Evolutionary conservation across 73 alveolate genomes (phyloP).

Genomic region (Symbiodinium natans): DNA sequence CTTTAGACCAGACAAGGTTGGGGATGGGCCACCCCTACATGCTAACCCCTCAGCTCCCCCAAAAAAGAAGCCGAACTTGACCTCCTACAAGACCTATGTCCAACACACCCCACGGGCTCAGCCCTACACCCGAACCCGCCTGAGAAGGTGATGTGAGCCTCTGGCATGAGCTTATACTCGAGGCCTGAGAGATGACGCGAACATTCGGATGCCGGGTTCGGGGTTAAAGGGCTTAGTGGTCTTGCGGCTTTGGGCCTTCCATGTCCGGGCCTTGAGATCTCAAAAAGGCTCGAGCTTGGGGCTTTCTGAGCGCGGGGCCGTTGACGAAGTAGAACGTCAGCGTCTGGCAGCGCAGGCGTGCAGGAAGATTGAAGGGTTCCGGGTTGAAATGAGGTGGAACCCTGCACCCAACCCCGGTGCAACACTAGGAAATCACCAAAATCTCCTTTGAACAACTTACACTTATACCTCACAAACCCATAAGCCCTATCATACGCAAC

Average conservation of each 20-base stretch:
- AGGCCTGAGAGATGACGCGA: neutral
- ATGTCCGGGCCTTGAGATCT: neutral
- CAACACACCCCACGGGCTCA: too few species aligned
- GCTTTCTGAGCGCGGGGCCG: neutral
- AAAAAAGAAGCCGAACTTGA: too few species aligned
- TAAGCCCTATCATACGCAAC: too few species aligned
- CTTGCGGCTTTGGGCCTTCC: neutral
- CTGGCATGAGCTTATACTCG: constrained; percentile 45
- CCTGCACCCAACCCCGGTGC: too few species aligned
- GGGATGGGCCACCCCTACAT: too few species aligned
- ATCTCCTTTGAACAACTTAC: too few species aligned
- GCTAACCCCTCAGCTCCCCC: too few species aligned
- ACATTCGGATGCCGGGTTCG: neutral
- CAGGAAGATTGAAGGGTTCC: too few species aligned
- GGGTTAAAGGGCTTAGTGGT: neutral
- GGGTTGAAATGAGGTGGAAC: neutral
- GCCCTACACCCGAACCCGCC: neutral
- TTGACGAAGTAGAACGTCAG: constrained; percentile 58
- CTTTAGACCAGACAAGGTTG: too few species aligned
- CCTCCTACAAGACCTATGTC: too few species aligned
- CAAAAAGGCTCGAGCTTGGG: neutral
- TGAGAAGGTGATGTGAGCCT: constrained; percentile 58
- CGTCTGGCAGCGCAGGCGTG: neutral
- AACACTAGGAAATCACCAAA: too few species aligned
- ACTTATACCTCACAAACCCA: too few species aligned